Evolutionary conservation across 352 stramenopile species (phyloP).

Genomic region (Phytophthora rubi): DNA sequence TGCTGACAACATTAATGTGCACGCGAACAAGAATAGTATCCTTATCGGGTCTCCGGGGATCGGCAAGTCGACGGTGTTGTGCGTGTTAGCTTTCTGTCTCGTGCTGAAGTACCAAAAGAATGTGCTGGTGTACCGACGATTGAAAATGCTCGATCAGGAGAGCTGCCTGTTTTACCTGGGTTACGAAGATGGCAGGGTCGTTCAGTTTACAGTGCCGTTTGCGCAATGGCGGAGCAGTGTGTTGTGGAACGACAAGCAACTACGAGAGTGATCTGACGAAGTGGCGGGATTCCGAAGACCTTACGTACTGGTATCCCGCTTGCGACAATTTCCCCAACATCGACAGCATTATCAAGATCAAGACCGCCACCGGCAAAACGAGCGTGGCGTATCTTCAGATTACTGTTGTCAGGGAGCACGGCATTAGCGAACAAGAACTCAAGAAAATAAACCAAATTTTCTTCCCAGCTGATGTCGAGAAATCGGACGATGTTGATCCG

Average conservation of each 20-base stretch:
- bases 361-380: not conserved
- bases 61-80: constrained; percentile 43
- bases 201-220: constrained; percentile 12
- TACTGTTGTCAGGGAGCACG: not conserved
- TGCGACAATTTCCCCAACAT: not conserved
- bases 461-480: not conserved
- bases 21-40: constrained; percentile 30
- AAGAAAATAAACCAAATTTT: not conserved
- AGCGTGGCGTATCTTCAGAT: not conserved
- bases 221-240: not conserved
- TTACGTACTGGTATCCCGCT: not conserved
- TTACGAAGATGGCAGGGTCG: constrained; percentile 16
- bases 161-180: constrained; percentile 16
- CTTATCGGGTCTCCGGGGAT: constrained; percentile 31
- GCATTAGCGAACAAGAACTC: not conserved
- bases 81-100: constrained; percentile 37
- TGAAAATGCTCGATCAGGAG: constrained; percentile 12
- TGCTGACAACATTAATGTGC: constrained; percentile 5
- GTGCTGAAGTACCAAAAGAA: constrained; percentile 44
- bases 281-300: not conserved
- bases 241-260: not conserved
- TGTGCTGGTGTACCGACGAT: constrained; percentile 36
- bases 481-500: not conserved
- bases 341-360: not conserved
- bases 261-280: not conserved